phyloP scores from a whole-genome alignment of 345 rosid species.

The Raphanus raphanistrum region DNA sequence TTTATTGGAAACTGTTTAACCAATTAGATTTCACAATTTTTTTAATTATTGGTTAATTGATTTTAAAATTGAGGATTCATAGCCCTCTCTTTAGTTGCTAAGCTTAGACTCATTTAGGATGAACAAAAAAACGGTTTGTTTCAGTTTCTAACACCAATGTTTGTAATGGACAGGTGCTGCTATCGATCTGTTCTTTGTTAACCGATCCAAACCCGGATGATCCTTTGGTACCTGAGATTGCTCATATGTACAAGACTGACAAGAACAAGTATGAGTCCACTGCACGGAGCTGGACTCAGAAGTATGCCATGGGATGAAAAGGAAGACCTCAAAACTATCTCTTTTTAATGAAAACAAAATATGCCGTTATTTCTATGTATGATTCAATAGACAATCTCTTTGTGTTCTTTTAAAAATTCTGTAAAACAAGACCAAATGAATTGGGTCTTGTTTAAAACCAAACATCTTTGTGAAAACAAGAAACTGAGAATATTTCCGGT shows the following conservation, averaged over 20 bases:
- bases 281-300: conserved; percentile 99
- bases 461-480: conserved; percentile 36
- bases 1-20: too few relatives aligned
- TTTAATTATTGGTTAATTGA: too few relatives aligned
- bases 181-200: conserved; percentile 90
- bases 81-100: background rate
- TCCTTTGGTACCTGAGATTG: conserved; percentile 95
- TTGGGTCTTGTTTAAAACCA: conserved; percentile 22
- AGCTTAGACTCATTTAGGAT: background rate
- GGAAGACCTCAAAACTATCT: conserved; percentile 24
- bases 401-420: conserved; percentile 23
- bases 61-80: background rate
- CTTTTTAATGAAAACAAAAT: conserved; percentile 14
- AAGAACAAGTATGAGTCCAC: conserved; percentile 88
- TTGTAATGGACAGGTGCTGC: conserved; percentile 58
- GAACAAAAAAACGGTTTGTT: background rate
- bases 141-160: background rate
- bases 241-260: conserved; percentile 98
- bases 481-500: conserved; percentile 21
- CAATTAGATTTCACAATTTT: too few relatives aligned
- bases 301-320: conserved; percentile 90
- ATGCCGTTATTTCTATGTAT: conserved; percentile 40
- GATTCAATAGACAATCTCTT: conserved; percentile 35
- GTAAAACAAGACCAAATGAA: conserved; percentile 26
- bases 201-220: conserved; percentile 98